These are phyloP conservation scores for Dryadomyces quercivorus DNA, from an alignment of 2,329 filamentous ascomycete genomes.

Conservation along the genomic window DNA sequence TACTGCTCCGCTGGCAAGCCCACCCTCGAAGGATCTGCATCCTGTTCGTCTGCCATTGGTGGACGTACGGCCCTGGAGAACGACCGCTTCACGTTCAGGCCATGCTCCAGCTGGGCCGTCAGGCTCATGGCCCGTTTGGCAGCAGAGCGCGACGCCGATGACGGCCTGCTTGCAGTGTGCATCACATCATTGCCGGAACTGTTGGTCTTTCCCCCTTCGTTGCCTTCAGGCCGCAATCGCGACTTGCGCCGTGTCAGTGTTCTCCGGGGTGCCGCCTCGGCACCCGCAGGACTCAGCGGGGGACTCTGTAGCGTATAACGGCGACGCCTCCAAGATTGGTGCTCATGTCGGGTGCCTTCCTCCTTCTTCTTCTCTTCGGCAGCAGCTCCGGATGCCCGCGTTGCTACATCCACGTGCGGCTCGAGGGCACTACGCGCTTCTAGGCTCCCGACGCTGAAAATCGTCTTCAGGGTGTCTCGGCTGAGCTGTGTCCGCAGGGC, in stretches of 20 bases:
- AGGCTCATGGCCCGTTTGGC: constrained; percentile 19
- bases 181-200: neutral
- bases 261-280: constrained; percentile 7
- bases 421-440: constrained; percentile 17
- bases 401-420: neutral
- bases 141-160: neutral
- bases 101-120: constrained; percentile 17
- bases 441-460: constrained; percentile 36
- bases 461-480: constrained; percentile 35
- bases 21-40: neutral
- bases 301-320: constrained; percentile 16
- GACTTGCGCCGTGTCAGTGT: neutral
- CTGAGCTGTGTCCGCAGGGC: constrained; percentile 27
- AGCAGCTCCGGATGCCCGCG: neutral
- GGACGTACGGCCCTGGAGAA: constrained; percentile 1
- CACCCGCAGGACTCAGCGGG: constrained; percentile 13
- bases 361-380: neutral
- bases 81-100: constrained; percentile 4
- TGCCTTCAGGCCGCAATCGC: neutral
- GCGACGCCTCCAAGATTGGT: constrained; percentile 8
- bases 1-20: too few relatives aligned
- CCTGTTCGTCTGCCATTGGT: constrained; percentile 5
- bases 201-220: neutral
- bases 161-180: neutral
- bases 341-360: neutral